Percentiles rank a stretch among this genome's conserved stretches.
Conservation (phyloP, 306 rosid species). For the Purshia tridentata region DNA sequence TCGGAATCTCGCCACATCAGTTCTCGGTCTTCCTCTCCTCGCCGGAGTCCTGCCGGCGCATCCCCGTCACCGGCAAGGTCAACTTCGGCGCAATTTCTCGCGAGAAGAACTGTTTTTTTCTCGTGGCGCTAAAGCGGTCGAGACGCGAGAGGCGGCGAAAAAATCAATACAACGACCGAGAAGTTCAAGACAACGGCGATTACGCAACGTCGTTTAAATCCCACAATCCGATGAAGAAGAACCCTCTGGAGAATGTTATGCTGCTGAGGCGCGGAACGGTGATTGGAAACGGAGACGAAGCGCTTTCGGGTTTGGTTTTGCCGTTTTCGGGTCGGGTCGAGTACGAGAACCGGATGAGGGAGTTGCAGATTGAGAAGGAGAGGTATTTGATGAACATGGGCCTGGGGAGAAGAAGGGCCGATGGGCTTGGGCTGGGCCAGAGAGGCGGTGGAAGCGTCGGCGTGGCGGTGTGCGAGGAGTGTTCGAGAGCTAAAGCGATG, state of each 20-base stretch:
- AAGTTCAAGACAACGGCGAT: not conserved
- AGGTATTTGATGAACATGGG: constrained; percentile 41
- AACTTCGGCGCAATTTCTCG: constrained; percentile 40
- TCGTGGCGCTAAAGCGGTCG: constrained; percentile 54
- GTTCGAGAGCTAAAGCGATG: constrained; percentile 33
- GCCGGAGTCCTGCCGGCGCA: constrained; percentile 27
- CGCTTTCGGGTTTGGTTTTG: constrained; percentile 17
- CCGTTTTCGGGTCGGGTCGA: constrained; percentile 32
- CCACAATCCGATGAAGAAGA: constrained; percentile 13
- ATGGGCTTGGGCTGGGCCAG: constrained; percentile 8
- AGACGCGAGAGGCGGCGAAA: constrained; percentile 43
- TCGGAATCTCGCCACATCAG: constrained; percentile 55
- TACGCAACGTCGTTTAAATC: not conserved
- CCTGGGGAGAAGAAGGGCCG: not conserved
- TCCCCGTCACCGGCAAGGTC: constrained; percentile 52
- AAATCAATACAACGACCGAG: not conserved
- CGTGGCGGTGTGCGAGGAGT: constrained; percentile 40
- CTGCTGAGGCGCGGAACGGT: constrained; percentile 41
- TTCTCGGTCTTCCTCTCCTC: constrained; percentile 49
- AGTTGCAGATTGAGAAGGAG: constrained; percentile 39
- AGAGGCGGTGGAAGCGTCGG: not conserved
- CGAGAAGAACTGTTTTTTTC: constrained; percentile 45
- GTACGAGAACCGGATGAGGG: constrained; percentile 35
- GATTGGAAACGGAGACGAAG: constrained; percentile 13
- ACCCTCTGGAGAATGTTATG: constrained; percentile 42